Conservation (phyloP, 202 grass and related monocot genomes). For the Tripidium arundinaceum region DNA sequence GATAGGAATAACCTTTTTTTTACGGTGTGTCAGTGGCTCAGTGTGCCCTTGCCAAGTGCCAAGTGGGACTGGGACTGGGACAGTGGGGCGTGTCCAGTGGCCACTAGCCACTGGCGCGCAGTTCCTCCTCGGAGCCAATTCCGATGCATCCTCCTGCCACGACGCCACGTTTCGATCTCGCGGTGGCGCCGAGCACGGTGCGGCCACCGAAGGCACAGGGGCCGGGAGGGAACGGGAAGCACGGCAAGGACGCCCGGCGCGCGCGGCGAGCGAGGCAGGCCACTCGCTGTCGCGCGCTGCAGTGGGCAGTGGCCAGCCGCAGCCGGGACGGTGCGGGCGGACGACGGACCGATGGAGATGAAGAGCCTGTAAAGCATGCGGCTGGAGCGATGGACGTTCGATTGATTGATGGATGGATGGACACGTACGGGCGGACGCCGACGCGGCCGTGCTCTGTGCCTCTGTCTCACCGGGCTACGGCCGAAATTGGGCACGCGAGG, state of each 20-base stretch:
- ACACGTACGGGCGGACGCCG: neutral
- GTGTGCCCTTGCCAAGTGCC: neutral
- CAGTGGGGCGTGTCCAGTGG: neutral
- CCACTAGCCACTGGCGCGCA: neutral
- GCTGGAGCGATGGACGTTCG: neutral
- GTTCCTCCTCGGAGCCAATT: conserved; percentile 14
- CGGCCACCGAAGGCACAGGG: neutral
- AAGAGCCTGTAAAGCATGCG: neutral
- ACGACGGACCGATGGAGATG: too few relatives aligned
- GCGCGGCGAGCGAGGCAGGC: neutral
- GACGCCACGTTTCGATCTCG: conserved; percentile 47
- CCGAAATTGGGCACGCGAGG: neutral
- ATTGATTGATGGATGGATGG: neutral
- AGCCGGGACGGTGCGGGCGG: too few relatives aligned
- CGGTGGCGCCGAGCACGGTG: neutral
- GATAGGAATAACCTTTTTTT: too few relatives aligned
- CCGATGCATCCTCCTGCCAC: conserved; percentile 34
- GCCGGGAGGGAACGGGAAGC: neutral
- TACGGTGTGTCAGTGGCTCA: neutral
- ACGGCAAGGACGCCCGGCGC: conserved; percentile 9
- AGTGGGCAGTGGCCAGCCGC: neutral
- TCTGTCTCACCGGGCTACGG: neutral
- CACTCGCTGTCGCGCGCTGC: neutral
- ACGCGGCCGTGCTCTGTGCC: neutral
- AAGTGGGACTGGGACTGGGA: neutral